A percentile compares a stretch with the other conserved stretches of the same genome.
These are phyloP conservation scores for Drosera spatulata DNA, from an alignment of 179 eudicot genomes.

Conservation along the genomic window DNA sequence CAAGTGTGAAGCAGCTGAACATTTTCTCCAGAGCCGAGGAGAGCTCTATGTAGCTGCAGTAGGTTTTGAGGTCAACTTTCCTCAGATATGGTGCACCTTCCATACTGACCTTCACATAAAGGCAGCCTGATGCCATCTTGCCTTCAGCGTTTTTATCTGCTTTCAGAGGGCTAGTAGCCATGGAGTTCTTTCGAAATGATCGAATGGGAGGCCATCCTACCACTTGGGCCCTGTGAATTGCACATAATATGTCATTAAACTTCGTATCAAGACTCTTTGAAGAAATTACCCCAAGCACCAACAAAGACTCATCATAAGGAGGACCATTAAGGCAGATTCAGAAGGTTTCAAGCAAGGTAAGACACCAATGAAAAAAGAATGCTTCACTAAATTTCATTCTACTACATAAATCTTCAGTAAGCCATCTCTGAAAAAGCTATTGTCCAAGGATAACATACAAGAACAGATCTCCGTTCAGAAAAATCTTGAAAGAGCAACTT, in stretches of 20 bases:
- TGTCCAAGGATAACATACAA: too few relatives aligned
- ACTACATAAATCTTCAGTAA: too few relatives aligned
- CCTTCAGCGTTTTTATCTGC: slow-evolving; percentile 15
- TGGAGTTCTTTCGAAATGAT: slow-evolving; percentile 52
- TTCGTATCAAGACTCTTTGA: neutral
- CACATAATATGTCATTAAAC: neutral
- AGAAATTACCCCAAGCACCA: neutral
- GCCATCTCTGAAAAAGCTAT: too few relatives aligned
- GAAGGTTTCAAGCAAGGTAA: neutral
- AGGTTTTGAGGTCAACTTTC: slow-evolving; percentile 46
- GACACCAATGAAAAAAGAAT: neutral
- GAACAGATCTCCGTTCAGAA: too few relatives aligned
- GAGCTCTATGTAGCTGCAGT: slow-evolving; percentile 31
- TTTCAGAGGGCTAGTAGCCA: slow-evolving; percentile 29
- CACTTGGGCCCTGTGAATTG: slow-evolving; percentile 37
- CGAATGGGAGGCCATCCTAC: slow-evolving; percentile 81
- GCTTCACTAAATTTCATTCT: too few relatives aligned
- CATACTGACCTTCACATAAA: slow-evolving; percentile 62
- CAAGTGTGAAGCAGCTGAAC: slow-evolving; percentile 45
- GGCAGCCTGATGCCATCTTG: slow-evolving; percentile 20
- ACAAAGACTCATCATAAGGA: neutral
- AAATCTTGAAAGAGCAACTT: too few relatives aligned
- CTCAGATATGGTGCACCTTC: slow-evolving; percentile 67
- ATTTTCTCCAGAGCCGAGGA: slow-evolving; percentile 53
- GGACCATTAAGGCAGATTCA: neutral